Evolutionary conservation across 495 filamentous ascomycete species (phyloP).

Genomic region (Aspergillus diversus): DNA sequence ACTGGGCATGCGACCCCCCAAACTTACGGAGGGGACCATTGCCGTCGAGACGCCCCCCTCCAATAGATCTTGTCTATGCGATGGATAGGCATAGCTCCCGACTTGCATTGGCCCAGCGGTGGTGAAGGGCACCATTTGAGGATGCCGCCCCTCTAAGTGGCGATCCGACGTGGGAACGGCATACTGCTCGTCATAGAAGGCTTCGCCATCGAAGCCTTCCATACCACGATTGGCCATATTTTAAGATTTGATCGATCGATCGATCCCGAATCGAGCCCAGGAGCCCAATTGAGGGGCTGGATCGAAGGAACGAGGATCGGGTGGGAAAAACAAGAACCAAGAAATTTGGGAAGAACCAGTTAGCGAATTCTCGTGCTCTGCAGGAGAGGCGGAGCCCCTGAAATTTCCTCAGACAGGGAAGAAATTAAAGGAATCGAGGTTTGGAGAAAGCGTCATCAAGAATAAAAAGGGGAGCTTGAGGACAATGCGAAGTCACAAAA

Average conservation of each 20-base stretch:
- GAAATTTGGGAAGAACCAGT: not conserved
- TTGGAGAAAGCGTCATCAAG: conserved; percentile 1
- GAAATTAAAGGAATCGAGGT: not conserved
- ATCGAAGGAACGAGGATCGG: conserved; percentile 15
- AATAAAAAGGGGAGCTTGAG: not conserved
- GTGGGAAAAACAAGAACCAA: conserved; percentile 2
- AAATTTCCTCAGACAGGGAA: conserved; percentile 5
- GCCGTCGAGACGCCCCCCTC: conserved; percentile 2
- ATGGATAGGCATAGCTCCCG: conserved; percentile 22
- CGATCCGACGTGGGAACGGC: conserved; percentile 16
- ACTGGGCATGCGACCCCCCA: conserved; percentile 33
- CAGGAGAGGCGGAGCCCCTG: not conserved
- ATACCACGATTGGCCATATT: conserved; percentile 20
- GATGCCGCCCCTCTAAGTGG: conserved; percentile 18
- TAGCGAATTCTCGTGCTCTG: not conserved
- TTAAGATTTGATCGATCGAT: conserved; percentile 24
- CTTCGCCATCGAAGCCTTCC: conserved; percentile 21
- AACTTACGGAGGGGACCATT: conserved; percentile 27
- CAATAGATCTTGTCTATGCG: conserved; percentile 18
- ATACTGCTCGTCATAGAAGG: conserved; percentile 25
- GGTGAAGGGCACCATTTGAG: conserved; percentile 16
- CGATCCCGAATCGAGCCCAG: conserved; percentile 3
- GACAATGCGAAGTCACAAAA: not conserved
- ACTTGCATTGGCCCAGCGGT: conserved; percentile 19
- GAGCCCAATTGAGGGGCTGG: conserved; percentile 24